These are phyloP conservation scores for Gyromitra esculenta DNA, from an alignment of 2,329 filamentous ascomycete species.

Conservation along the genomic window DNA sequence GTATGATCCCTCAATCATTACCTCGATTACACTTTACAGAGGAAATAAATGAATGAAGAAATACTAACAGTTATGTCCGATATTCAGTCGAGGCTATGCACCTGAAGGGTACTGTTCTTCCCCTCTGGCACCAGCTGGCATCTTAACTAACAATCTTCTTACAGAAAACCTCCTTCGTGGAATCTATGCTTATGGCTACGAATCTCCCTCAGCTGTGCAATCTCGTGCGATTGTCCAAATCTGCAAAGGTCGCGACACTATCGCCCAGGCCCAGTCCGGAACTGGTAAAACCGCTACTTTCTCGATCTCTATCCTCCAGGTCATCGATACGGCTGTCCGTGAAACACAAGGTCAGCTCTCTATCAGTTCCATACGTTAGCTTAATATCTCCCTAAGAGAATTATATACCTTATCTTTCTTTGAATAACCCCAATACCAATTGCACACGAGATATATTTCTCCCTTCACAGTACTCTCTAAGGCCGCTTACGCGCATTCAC, in stretches of 20 bases:
- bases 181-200: slow-evolving; percentile 98
- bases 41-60: not conserved
- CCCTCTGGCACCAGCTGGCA: not conserved
- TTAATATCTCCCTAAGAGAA: too few relatives aligned
- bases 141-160: slow-evolving; percentile 1
- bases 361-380: not conserved
- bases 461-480: too few relatives aligned
- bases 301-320: slow-evolving; percentile 93
- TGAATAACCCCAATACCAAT: too few relatives aligned
- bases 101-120: slow-evolving; percentile 73
- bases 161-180: slow-evolving; percentile 91
- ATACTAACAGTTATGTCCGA: slow-evolving; percentile 26
- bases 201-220: slow-evolving; percentile 96
- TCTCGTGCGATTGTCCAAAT: slow-evolving; percentile 98
- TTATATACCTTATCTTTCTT: too few relatives aligned
- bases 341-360: slow-evolving; percentile 72
- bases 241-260: slow-evolving; percentile 98
- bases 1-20: slow-evolving; percentile 48
- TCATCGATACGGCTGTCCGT: slow-evolving; percentile 91
- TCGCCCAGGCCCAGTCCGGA: slow-evolving; percentile 96
- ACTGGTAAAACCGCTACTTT: slow-evolving; percentile 98
- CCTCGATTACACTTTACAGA: slow-evolving; percentile 62
- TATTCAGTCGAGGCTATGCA: slow-evolving; percentile 88
- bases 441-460: too few relatives aligned
- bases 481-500: too few relatives aligned